phyloP scores from a whole-genome alignment of 805 yeast species.

The Wickerhamomyces chambardii region DNA sequence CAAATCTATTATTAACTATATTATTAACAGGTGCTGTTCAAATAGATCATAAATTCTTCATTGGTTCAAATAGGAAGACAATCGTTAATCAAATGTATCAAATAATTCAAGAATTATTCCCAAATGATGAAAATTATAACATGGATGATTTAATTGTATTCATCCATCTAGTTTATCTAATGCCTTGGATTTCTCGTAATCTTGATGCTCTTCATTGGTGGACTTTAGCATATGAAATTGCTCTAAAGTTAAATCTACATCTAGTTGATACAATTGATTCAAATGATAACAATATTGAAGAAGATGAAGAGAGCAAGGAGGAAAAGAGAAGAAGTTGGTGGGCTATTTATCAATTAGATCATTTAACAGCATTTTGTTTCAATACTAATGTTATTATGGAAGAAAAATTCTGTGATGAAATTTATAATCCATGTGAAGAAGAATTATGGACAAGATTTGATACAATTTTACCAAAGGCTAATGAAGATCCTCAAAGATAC shows the following conservation, averaged over 20 bases:
- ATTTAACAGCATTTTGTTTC: slow-evolving; percentile 27
- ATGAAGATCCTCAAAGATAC: slow-evolving; percentile 17
- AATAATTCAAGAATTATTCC: slow-evolving; percentile 10
- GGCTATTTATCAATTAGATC: slow-evolving; percentile 29
- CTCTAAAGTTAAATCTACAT: slow-evolving; percentile 3
- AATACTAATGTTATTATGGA: slow-evolving; percentile 21
- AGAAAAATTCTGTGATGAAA: slow-evolving; percentile 21
- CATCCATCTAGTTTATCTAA: slow-evolving; percentile 13
- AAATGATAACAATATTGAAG: too few species aligned
- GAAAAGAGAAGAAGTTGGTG: slow-evolving; percentile 32
- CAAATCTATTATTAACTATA: slow-evolving; percentile 9
- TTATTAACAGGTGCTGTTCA: slow-evolving; percentile 12
- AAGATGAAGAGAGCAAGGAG: slow-evolving; percentile 22
- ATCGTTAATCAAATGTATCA: slow-evolving; percentile 9
- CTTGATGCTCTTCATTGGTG: slow-evolving; percentile 17
- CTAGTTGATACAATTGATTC: slow-evolving; percentile 1
- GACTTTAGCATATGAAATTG: slow-evolving; percentile 10
- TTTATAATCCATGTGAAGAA: slow-evolving; percentile 25
- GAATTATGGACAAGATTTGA: slow-evolving; percentile 20
- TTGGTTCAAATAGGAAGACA: slow-evolving; percentile 13
- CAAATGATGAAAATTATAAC: slow-evolving; percentile 2
- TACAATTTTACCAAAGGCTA: slow-evolving; percentile 17
- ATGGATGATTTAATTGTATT: slow-evolving; percentile 14
- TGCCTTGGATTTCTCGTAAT: slow-evolving; percentile 17
- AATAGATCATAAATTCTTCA: slow-evolving; percentile 13